These are phyloP conservation scores for Phytophthora pini DNA, from an alignment of 352 stramenopile species.

Conservation along the genomic window DNA sequence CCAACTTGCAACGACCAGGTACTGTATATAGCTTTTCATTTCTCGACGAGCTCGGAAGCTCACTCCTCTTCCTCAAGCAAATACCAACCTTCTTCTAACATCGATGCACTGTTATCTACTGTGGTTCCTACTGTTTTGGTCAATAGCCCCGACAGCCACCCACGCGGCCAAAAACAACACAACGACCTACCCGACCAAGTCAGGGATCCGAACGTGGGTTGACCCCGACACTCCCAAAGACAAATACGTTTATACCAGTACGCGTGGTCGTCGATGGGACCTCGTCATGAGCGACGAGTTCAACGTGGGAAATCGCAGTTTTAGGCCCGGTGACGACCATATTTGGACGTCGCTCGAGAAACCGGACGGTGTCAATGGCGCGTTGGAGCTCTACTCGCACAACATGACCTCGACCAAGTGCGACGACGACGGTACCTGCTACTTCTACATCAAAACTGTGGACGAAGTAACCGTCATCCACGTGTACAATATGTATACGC, in stretches of 20 bases:
- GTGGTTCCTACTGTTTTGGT: no score
- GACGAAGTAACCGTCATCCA: slow-evolving; percentile 39
- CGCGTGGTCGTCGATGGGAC: slow-evolving; percentile 60
- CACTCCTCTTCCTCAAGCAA: no score
- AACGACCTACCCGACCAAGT: slow-evolving; percentile 50
- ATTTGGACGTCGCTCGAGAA: slow-evolving; percentile 87
- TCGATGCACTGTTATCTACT: no score
- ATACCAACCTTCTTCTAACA: no score
- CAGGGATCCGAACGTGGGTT: slow-evolving; percentile 55
- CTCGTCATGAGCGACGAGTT: slow-evolving; percentile 82
- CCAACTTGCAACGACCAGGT: no score
- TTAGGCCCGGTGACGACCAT: slow-evolving; percentile 89
- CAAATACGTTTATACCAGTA: slow-evolving; percentile 38
- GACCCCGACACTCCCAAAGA: slow-evolving; percentile 57
- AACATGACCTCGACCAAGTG: slow-evolving; percentile 66
- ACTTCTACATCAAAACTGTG: slow-evolving; percentile 58
- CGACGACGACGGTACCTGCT: slow-evolving; percentile 50
- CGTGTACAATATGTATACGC: slow-evolving; percentile 69
- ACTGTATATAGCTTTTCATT: no score
- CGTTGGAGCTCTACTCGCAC: slow-evolving; percentile 93
- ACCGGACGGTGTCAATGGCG: slow-evolving; percentile 75
- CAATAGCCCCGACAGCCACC: no score
- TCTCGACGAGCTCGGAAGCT: no score
- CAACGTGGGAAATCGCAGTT: slow-evolving; percentile 62
- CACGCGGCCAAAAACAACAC: slow-evolving; percentile 15